These are phyloP conservation scores for Luzula sylvatica DNA, from an alignment of 176 grass and related monocot species.

Conservation along the genomic window DNA sequence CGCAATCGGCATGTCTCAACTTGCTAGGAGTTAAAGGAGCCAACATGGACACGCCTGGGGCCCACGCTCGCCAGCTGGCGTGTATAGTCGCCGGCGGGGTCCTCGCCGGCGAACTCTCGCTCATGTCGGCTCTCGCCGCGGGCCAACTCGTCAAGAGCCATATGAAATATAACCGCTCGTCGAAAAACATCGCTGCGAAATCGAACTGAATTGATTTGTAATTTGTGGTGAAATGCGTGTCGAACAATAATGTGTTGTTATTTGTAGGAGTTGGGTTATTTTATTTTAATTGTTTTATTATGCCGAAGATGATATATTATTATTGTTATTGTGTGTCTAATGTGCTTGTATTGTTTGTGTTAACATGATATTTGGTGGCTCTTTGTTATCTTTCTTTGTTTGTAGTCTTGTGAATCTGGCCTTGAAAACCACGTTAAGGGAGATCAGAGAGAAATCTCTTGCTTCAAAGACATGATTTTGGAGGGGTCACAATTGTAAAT, in stretches of 20 bases:
- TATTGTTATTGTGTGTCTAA: slow-evolving; percentile 7
- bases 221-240: too few species aligned
- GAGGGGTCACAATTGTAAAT: too few species aligned
- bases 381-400: not conserved
- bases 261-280: not conserved
- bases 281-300: not conserved
- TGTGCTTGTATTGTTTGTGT: slow-evolving; percentile 6
- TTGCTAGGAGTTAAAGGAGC: slow-evolving; percentile 76
- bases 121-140: slow-evolving; percentile 66
- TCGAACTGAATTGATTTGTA: slow-evolving; percentile 7
- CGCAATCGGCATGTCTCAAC: slow-evolving; percentile 76
- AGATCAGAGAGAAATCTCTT: not conserved
- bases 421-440: not conserved
- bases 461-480: too few species aligned
- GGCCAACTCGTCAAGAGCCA: slow-evolving; percentile 93
- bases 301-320: not conserved
- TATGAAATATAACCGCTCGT: slow-evolving; percentile 95
- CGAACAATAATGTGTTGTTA: slow-evolving; percentile 11
- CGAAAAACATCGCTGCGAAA: slow-evolving; percentile 45
- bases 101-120: slow-evolving; percentile 84
- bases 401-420: slow-evolving; percentile 20
- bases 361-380: not conserved
- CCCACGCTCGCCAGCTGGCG: slow-evolving; percentile 72
- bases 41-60: slow-evolving; percentile 51
- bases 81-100: slow-evolving; percentile 77